A percentile compares a stretch with the other conserved stretches of the same genome.
phyloP scores from a whole-genome alignment of 768 basidiomycete species.

The Tylopilus vinaceipallidus region DNA sequence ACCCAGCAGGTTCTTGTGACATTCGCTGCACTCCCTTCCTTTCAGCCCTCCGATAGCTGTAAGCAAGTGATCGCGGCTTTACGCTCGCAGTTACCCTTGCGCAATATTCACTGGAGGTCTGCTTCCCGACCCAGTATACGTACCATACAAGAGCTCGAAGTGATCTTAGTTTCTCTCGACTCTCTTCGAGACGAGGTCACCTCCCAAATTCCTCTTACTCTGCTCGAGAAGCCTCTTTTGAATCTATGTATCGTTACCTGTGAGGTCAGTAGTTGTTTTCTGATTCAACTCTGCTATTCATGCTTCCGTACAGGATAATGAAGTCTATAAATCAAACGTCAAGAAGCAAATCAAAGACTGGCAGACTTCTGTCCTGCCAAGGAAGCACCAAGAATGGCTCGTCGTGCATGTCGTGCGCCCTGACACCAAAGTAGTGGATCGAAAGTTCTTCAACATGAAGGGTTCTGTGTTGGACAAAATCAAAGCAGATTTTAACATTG shows the following conservation, averaged over 20 bases:
- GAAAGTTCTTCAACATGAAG: slow-evolving; percentile 81
- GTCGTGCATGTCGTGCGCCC: slow-evolving; percentile 83
- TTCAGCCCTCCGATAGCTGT: slow-evolving; percentile 72
- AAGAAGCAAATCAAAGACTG: slow-evolving; percentile 93
- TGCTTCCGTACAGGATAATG: slow-evolving; percentile 44
- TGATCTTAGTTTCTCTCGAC: slow-evolving; percentile 69
- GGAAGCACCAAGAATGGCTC: slow-evolving; percentile 91
- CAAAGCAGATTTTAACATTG: slow-evolving; percentile 86
- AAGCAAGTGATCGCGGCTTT: slow-evolving; percentile 64
- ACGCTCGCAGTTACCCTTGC: slow-evolving; percentile 74
- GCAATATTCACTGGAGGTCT: slow-evolving; percentile 92
- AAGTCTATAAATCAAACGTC: slow-evolving; percentile 73
- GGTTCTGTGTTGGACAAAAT: slow-evolving; percentile 87
- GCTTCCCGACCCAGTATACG: slow-evolving; percentile 65
- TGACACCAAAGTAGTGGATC: slow-evolving; percentile 55
- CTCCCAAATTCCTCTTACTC: slow-evolving; percentile 70
- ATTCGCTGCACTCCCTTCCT: slow-evolving; percentile 60
- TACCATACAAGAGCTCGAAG: slow-evolving; percentile 87
- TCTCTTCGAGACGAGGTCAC: slow-evolving; percentile 68
- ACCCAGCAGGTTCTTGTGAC: slow-evolving; percentile 63
- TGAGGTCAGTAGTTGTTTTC: slow-evolving; percentile 56
- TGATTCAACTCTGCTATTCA: slow-evolving; percentile 7
- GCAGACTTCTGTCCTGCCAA: slow-evolving; percentile 61
- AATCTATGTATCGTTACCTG: slow-evolving; percentile 86
- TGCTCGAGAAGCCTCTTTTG: slow-evolving; percentile 84